These are phyloP conservation scores for Priceomyces carsonii DNA, from an alignment of 805 yeast species.

Conservation along the genomic window DNA sequence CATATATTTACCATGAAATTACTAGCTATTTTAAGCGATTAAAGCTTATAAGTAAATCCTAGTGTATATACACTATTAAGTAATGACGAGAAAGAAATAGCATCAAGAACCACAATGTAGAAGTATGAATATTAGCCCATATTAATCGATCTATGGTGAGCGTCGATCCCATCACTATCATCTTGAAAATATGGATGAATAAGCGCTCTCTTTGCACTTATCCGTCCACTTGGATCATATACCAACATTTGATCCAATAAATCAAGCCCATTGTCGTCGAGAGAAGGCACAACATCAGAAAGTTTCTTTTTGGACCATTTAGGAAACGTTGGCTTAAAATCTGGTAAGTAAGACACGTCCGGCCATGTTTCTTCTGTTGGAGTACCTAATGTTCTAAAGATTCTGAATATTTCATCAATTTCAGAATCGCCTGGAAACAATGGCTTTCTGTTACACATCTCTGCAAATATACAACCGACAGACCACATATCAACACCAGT, in stretches of 20 bases:
- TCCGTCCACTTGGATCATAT: conserved; percentile 91
- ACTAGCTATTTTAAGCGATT: not conserved
- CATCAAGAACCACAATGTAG: not conserved
- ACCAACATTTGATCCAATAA: conserved; percentile 75
- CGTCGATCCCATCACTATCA: conserved; percentile 36
- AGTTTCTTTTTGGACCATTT: conserved; percentile 80
- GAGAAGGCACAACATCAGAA: conserved; percentile 69
- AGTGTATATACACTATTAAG: conserved; percentile 1
- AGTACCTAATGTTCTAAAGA: conserved; percentile 89
- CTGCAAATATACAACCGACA: conserved; percentile 96
- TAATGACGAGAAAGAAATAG: not conserved
- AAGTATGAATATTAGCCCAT: conserved; percentile 30
- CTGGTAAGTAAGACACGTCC: conserved; percentile 86
- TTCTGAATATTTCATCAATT: conserved; percentile 93
- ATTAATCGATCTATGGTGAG: conserved; percentile 36
- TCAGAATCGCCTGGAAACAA: conserved; percentile 97
- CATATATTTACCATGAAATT: not conserved
- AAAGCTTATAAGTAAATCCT: conserved; percentile 2
- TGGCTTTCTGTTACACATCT: conserved; percentile 95
- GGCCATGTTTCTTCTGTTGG: conserved; percentile 96
- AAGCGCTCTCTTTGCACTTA: conserved; percentile 92
- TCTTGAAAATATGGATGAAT: conserved; percentile 83
- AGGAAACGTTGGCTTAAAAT: conserved; percentile 90
- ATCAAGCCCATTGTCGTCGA: conserved; percentile 84
- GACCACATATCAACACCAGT: conserved; percentile 99